phyloP scores from a whole-genome alignment of 306 rosid species.

The Prosopis cineraria region DNA sequence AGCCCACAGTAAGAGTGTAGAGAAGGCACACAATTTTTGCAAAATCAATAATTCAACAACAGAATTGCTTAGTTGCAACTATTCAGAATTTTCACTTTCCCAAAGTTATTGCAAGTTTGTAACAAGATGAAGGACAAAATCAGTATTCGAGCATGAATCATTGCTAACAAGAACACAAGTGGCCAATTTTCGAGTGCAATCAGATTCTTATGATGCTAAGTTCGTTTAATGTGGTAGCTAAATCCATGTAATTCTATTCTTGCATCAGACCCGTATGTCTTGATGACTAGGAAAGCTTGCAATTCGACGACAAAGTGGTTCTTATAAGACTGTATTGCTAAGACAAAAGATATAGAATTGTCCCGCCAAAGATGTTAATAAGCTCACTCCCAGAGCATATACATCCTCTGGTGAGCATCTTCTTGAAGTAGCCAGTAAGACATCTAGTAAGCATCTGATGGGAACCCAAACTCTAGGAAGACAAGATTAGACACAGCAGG shows the following conservation, averaged over 20 bases:
- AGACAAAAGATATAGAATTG: neutral
- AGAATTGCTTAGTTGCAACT: slow-evolving; percentile 17
- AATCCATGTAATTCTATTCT: neutral
- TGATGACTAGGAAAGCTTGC: neutral
- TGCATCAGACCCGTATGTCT: neutral
- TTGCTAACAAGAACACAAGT: slow-evolving; percentile 1
- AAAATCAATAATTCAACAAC: slow-evolving; percentile 17
- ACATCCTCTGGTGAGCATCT: neutral
- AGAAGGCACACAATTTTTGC: neutral
- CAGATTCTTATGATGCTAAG: neutral
- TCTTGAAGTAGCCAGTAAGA: neutral
- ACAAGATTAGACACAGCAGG: neutral
- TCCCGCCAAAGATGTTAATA: neutral
- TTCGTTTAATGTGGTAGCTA: neutral
- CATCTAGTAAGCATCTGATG: neutral
- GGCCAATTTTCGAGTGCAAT: neutral
- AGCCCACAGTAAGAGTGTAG: slow-evolving; percentile 2
- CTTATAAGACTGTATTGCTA: neutral
- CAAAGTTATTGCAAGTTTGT: neutral
- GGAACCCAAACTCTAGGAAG: neutral
- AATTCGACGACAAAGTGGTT: neutral
- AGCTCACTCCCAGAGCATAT: neutral
- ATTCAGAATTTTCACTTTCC: slow-evolving; percentile 16
- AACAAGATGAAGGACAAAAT: neutral
- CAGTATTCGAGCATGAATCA: neutral